Evolutionary conservation across 2,329 filamentous ascomycete species (phyloP).

Genomic region (Lojkania enalia): DNA sequence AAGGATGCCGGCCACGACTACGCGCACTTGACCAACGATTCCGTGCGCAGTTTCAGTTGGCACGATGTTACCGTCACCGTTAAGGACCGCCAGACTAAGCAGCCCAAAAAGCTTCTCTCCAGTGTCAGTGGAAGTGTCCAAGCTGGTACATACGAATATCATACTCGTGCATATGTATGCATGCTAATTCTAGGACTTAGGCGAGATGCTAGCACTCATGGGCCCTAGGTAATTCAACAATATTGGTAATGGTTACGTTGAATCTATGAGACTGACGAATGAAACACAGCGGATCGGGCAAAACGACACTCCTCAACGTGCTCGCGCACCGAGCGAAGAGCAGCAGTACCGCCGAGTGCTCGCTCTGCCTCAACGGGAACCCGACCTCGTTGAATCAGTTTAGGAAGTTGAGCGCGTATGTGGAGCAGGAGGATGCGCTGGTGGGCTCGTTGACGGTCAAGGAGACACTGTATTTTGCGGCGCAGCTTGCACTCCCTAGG

Average conservation of each 20-base stretch:
- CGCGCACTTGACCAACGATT: slow-evolving; percentile 64
- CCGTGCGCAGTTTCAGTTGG: slow-evolving; percentile 69
- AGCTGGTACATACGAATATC: slow-evolving; percentile 54
- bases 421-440: slow-evolving; percentile 86
- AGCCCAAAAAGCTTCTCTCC: slow-evolving; percentile 65
- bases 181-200: slow-evolving; percentile 43
- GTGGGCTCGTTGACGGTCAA: slow-evolving; percentile 78
- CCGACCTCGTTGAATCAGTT: slow-evolving; percentile 59
- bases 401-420: slow-evolving; percentile 71
- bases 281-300: slow-evolving; percentile 62
- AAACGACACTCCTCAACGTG: slow-evolving; percentile 82
- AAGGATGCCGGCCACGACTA: slow-evolving; percentile 50
- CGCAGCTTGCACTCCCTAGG: slow-evolving; percentile 63
- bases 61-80: slow-evolving; percentile 68
- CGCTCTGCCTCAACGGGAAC: slow-evolving; percentile 66
- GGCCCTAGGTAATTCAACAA: slow-evolving; percentile 60
- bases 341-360: slow-evolving; percentile 57
- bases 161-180: slow-evolving; percentile 29
- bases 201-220: slow-evolving; percentile 79
- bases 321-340: slow-evolving; percentile 66
- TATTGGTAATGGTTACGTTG: not conserved
- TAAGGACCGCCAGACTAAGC: slow-evolving; percentile 69
- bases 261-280: not conserved
- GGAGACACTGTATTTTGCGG: slow-evolving; percentile 79
- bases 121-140: slow-evolving; percentile 66